A percentile compares a stretch with the other conserved stretches of the same genome.
phyloP scores from a whole-genome alignment of 306 rosid genomes.

The Betula pendula region DNA sequence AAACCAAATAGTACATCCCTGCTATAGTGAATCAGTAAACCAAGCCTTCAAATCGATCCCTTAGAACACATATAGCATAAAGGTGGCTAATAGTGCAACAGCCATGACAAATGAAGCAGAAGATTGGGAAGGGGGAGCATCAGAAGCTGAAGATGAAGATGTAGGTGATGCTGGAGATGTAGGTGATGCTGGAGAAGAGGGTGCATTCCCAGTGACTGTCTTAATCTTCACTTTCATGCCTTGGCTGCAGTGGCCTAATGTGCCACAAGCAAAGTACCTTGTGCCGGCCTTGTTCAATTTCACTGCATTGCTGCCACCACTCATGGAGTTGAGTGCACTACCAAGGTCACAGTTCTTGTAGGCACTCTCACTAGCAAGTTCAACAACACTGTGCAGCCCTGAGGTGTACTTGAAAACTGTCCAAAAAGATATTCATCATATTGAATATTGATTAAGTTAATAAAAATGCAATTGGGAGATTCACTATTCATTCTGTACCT shows the following conservation, averaged over 20 bases:
- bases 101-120: constrained; percentile 21
- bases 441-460: neutral
- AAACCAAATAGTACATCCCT: neutral
- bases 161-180: too few relatives aligned
- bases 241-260: constrained; percentile 70
- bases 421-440: neutral
- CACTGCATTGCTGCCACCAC: constrained; percentile 52
- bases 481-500: neutral
- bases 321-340: constrained; percentile 48
- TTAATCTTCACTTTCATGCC: constrained; percentile 86
- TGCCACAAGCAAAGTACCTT: constrained; percentile 78
- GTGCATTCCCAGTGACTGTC: constrained; percentile 39
- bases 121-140: constrained; percentile 34
- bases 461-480: neutral
- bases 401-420: constrained; percentile 82
- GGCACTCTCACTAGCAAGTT: constrained; percentile 58
- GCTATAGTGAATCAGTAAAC: neutral
- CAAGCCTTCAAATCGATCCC: constrained; percentile 14
- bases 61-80: constrained; percentile 28
- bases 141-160: constrained; percentile 29
- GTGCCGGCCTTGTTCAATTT: constrained; percentile 58
- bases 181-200: constrained; percentile 45
- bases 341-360: constrained; percentile 69
- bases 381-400: constrained; percentile 66
- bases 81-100: constrained; percentile 24